Percentiles rank a stretch among this genome's conserved stretches.
These are phyloP conservation scores for Heimioporus sp. DNA, from an alignment of 768 basidiomycete genomes.

Conservation along the genomic window DNA sequence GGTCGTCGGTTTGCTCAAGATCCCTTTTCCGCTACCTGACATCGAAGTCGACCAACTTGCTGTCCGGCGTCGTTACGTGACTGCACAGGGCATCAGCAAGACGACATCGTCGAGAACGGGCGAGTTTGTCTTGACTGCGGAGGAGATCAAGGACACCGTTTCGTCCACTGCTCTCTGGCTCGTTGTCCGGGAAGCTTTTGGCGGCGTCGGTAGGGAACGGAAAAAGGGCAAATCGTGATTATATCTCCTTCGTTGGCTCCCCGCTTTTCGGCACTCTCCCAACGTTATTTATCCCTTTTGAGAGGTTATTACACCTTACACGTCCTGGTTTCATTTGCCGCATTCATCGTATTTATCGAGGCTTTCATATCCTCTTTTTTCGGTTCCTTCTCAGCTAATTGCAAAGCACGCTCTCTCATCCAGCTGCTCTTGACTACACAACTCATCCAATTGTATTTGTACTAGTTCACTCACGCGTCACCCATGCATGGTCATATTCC, in stretches of 20 bases:
- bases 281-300: conserved; percentile 17
- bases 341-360: conserved; percentile 17
- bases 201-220: conserved; percentile 78
- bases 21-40: conserved; percentile 86
- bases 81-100: conserved; percentile 24
- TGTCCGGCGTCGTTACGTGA: conserved; percentile 48
- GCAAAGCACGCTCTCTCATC: background rate
- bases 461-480: conserved; percentile 8
- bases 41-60: conserved; percentile 65
- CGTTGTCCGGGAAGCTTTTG: conserved; percentile 89
- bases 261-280: background rate
- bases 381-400: conserved; percentile 3
- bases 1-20: conserved; percentile 86
- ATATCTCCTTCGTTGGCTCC: background rate
- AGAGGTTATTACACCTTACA: conserved; percentile 8
- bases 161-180: conserved; percentile 89
- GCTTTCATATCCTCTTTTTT: conserved; percentile 6
- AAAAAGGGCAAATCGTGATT: conserved; percentile 69
- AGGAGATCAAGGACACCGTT: conserved; percentile 92
- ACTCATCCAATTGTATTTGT: conserved; percentile 24
- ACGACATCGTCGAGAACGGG: conserved; percentile 21
- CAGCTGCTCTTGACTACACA: conserved; percentile 4
- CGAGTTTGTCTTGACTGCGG: conserved; percentile 66
- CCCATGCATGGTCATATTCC: conserved; percentile 6
- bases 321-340: conserved; percentile 4